Conservation (phyloP, 257 asterid species). For the Capsicum baccatum region DNA sequence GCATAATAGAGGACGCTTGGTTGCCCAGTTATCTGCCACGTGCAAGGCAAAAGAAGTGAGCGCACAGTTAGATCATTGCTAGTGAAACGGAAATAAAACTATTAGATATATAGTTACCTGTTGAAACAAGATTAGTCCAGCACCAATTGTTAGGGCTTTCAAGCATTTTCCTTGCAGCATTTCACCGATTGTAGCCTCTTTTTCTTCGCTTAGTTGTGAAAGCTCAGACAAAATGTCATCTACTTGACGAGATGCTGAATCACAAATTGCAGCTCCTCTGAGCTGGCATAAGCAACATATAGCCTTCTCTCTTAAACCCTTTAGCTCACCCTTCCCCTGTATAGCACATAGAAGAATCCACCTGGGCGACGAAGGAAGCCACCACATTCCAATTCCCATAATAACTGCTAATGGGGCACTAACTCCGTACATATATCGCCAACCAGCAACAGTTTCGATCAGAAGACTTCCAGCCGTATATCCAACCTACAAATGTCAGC, state of each 20-base stretch:
- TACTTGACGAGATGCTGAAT: conserved; percentile 68
- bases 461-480: conserved; percentile 83
- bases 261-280: conserved; percentile 68
- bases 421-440: conserved; percentile 90
- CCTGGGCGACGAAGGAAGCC: conserved; percentile 95
- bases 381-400: conserved; percentile 97
- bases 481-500: conserved; percentile 59
- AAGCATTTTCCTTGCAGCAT: conserved; percentile 90
- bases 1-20: conserved; percentile 99
- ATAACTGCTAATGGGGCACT: conserved; percentile 73
- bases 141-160: conserved; percentile 92
- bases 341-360: conserved; percentile 89
- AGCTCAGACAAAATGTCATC: conserved; percentile 92
- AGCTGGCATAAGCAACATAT: conserved; percentile 73
- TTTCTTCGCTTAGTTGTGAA: conserved; percentile 73
- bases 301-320: conserved; percentile 65
- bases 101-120: conserved; percentile 59
- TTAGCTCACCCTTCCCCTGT: conserved; percentile 76
- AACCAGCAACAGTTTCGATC: conserved; percentile 74
- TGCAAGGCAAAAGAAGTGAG: conserved; percentile 40
- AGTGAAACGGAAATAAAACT: conserved; percentile 9
- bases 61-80: neutral
- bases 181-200: conserved; percentile 73
- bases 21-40: conserved; percentile 92
- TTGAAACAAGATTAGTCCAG: conserved; percentile 89